Evolutionary conservation across 169 alveolate species (phyloP).

Genomic region (Plasmodium vinckei): DNA sequence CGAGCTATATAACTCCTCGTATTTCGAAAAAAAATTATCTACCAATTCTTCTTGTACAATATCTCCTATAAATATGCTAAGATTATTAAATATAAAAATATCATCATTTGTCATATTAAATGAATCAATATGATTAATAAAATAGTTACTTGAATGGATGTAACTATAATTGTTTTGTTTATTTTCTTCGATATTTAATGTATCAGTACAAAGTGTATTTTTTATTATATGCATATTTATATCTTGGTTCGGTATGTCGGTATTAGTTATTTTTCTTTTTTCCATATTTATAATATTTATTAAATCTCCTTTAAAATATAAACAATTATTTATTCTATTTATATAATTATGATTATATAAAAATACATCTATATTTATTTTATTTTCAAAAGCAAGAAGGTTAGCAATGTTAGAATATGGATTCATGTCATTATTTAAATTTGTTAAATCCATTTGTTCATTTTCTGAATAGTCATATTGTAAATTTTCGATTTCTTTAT

Average conservation of each 20-base stretch:
- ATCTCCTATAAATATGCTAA: constrained; percentile 24
- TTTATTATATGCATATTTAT: constrained; percentile 22
- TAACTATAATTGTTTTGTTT: constrained; percentile 10
- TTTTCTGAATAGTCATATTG: background rate
- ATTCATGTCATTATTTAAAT: background rate
- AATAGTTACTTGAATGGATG: constrained; percentile 43
- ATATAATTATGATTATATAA: constrained; percentile 27
- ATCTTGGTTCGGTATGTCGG: constrained; percentile 5
- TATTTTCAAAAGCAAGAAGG: constrained; percentile 37
- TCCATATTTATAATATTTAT: constrained; percentile 34
- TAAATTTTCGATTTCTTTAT: background rate
- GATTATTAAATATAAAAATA: constrained; percentile 48
- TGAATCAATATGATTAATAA: constrained; percentile 22
- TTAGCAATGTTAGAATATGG: constrained; percentile 15
- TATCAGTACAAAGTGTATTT: background rate
- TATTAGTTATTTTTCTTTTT: background rate
- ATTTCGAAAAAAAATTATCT: constrained; percentile 60
- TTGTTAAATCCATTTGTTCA: background rate
- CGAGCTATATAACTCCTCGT: constrained; percentile 25
- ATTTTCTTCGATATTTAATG: constrained; percentile 1
- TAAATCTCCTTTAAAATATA: constrained; percentile 64
- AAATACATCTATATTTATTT: constrained; percentile 42
- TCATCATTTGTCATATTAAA: constrained; percentile 18
- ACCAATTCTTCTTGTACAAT: constrained; percentile 32
- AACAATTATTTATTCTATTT: constrained; percentile 21